Evolutionary conservation across 768 basidiomycete species (phyloP).

Genomic region (Suillus placidus): DNA sequence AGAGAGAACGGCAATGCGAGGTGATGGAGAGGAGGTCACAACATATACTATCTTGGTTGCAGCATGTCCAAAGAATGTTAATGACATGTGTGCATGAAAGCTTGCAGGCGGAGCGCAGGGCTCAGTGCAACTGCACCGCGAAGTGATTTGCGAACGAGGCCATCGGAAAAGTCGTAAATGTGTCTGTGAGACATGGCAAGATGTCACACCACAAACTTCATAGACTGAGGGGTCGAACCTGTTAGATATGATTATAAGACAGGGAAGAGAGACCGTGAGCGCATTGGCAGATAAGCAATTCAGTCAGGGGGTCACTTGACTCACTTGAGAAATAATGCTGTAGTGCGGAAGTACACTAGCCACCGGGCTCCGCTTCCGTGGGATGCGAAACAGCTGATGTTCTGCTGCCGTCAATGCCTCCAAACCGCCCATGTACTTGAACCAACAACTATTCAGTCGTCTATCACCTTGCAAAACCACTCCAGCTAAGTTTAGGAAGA

Average conservation of each 20-base stretch:
- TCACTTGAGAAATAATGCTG: not conserved
- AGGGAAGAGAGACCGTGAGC: not conserved
- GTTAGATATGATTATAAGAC: not conserved
- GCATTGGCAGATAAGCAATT: not conserved
- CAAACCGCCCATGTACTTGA: not conserved
- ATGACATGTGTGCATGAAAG: conserved; percentile 33
- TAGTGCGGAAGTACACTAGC: not conserved
- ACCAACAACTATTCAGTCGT: not conserved
- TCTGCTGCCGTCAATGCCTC: too few species aligned
- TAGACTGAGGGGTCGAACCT: not conserved
- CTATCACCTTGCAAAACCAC: not conserved
- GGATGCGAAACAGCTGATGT: not conserved
- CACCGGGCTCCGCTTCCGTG: not conserved
- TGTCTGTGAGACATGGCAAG: not conserved
- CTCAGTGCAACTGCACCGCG: conserved; percentile 45
- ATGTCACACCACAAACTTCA: not conserved
- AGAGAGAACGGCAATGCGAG: conserved; percentile 44
- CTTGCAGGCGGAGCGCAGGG: conserved; percentile 42
- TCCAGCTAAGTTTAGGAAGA: not conserved
- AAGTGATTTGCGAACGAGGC: conserved; percentile 37
- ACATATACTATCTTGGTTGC: not conserved
- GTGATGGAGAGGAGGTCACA: conserved; percentile 19
- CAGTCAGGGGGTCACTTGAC: not conserved
- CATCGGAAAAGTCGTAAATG: conserved; percentile 35
- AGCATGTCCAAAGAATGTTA: not conserved